Percentiles rank a stretch among this genome's conserved stretches.
These are phyloP conservation scores for Diaporthe citriasiana DNA, from an alignment of 2,329 filamentous ascomycete species.

Conservation along the genomic window DNA sequence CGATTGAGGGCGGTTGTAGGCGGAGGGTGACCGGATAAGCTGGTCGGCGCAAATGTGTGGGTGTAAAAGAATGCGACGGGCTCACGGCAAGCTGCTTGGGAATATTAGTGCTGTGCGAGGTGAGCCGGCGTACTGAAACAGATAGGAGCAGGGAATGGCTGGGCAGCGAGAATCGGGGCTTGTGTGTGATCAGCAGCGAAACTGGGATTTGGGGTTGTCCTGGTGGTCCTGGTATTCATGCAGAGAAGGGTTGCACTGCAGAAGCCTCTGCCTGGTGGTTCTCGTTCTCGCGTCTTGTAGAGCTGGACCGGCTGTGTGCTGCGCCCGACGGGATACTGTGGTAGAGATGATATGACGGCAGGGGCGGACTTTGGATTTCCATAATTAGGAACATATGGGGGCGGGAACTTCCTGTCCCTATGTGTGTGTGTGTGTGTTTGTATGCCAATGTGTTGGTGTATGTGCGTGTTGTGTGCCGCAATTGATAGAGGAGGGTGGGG, in stretches of 20 bases:
- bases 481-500: neutral
- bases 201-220: slow-evolving; percentile 14
- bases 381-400: slow-evolving; percentile 37
- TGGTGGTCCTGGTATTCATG: slow-evolving; percentile 30
- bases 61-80: slow-evolving; percentile 30
- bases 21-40: slow-evolving; percentile 16
- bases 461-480: neutral
- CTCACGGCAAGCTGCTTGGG: slow-evolving; percentile 38
- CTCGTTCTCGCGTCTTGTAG: slow-evolving; percentile 18
- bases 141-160: slow-evolving; percentile 32
- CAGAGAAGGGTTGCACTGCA: slow-evolving; percentile 36
- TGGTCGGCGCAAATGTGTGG: slow-evolving; percentile 30
- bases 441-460: neutral
- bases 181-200: slow-evolving; percentile 38
- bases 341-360: slow-evolving; percentile 14
- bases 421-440: neutral
- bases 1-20: neutral
- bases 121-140: slow-evolving; percentile 32
- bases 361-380: slow-evolving; percentile 19
- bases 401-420: neutral
- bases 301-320: slow-evolving; percentile 24
- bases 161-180: slow-evolving; percentile 15
- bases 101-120: slow-evolving; percentile 38
- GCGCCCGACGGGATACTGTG: neutral
- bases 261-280: slow-evolving; percentile 13